Evolutionary conservation across 768 basidiomycete species (phyloP).

Genomic region (Kwoniella bestiolae): DNA sequence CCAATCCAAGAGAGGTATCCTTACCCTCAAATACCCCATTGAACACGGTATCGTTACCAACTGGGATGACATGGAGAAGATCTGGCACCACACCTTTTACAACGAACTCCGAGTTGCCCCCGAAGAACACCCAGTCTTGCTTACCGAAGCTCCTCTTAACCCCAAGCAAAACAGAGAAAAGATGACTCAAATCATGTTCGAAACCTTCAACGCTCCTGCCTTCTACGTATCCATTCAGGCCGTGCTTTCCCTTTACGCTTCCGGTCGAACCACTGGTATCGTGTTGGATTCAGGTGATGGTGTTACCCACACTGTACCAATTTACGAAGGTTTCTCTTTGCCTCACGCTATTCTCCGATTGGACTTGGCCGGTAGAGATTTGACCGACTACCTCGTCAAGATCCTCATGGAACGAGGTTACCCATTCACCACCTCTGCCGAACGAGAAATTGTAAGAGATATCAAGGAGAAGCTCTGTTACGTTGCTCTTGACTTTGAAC

Average conservation of each 20-base stretch:
- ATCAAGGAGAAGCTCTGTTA: constrained; percentile 98
- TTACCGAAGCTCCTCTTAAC: constrained; percentile 91
- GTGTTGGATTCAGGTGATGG: constrained; percentile 96
- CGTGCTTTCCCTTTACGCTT: constrained; percentile 87
- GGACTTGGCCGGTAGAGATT: constrained; percentile 87
- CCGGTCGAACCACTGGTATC: constrained; percentile 90
- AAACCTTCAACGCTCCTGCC: constrained; percentile 90
- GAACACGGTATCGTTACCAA: constrained; percentile 95
- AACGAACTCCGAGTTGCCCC: constrained; percentile 92
- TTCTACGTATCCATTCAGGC: constrained; percentile 93
- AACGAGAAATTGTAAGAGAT: constrained; percentile 91
- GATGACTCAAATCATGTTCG: constrained; percentile 93
- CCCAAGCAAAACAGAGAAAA: constrained; percentile 91
- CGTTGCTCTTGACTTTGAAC: constrained; percentile 91
- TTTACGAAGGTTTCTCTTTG: constrained; percentile 89
- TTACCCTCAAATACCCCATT: constrained; percentile 89
- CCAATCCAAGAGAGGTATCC: constrained; percentile 92
- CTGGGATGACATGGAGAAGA: constrained; percentile 99
- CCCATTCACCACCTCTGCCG: constrained; percentile 89
- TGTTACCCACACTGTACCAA: constrained; percentile 93
- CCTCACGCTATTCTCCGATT: constrained; percentile 92
- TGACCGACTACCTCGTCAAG: constrained; percentile 65
- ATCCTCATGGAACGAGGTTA: constrained; percentile 80
- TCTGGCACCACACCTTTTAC: constrained; percentile 98
- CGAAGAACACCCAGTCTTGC: constrained; percentile 87